phyloP scores from a whole-genome alignment of 352 stramenopile genomes.

The Globisporangium emineosum region DNA sequence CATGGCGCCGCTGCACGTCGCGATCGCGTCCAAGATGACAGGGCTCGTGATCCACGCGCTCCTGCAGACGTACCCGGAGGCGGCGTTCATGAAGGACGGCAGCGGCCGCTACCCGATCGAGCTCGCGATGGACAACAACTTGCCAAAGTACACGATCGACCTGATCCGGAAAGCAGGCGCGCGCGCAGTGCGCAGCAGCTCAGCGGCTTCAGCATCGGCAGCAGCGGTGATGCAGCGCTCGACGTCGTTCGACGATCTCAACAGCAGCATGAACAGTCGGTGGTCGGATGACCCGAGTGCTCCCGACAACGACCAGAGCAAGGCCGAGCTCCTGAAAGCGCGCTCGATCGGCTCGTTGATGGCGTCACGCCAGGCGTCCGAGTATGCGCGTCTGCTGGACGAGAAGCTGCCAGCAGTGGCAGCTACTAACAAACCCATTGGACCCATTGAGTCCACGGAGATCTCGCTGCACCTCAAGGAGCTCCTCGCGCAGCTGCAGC shows the following conservation, averaged over 20 bases:
- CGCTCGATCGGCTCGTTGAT: conserved; percentile 50
- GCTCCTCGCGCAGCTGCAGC: conserved; percentile 64
- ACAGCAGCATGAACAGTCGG: conserved; percentile 17
- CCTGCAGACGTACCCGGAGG: conserved; percentile 24
- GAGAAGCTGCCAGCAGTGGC: conserved; percentile 16
- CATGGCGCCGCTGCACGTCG: conserved; percentile 80
- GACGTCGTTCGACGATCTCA: conserved; percentile 31
- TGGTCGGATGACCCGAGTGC: not conserved
- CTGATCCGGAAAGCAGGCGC: conserved; percentile 62
- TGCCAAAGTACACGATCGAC: conserved; percentile 71
- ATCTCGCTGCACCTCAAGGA: conserved; percentile 71
- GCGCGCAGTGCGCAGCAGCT: conserved; percentile 29
- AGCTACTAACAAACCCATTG: conserved; percentile 20
- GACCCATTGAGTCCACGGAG: conserved; percentile 46
- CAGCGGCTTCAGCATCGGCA: conserved; percentile 2
- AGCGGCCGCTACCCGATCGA: conserved; percentile 57
- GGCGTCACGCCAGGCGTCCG: conserved; percentile 28
- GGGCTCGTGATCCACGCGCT: conserved; percentile 58
- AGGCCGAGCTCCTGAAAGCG: conserved; percentile 39
- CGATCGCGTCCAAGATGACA: conserved; percentile 65
- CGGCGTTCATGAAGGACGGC: conserved; percentile 53
- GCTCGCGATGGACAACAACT: conserved; percentile 48
- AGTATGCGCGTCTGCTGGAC: conserved; percentile 41
- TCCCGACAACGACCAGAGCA: conserved; percentile 23
- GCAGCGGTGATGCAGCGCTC: conserved; percentile 27